These are phyloP conservation scores for Neurospora sp. DNA, from an alignment of 495 filamentous ascomycete species.

Conservation along the genomic window DNA sequence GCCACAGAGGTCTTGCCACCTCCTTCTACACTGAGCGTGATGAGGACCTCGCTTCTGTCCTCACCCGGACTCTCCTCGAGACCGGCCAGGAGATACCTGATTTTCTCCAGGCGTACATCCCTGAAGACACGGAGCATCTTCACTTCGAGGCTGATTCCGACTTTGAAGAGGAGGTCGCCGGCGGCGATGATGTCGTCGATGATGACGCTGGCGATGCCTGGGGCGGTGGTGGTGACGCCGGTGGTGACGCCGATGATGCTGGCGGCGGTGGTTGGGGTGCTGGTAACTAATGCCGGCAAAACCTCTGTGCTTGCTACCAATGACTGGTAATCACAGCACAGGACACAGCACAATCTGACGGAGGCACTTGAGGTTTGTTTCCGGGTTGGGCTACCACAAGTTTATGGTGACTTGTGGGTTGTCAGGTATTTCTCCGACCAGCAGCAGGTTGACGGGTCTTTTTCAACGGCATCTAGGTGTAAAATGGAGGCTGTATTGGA, in stretches of 20 bases:
- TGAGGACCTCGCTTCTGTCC: conserved; percentile 51
- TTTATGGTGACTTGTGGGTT: background rate
- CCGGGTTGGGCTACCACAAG: background rate
- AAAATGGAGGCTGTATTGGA: background rate
- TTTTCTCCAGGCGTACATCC: conserved; percentile 59
- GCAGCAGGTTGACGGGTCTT: background rate
- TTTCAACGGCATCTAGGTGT: background rate
- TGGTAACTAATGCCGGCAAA: background rate
- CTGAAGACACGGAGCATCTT: conserved; percentile 34
- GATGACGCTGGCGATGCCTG: conserved; percentile 7
- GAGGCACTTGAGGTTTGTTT: background rate
- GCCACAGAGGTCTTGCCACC: conserved; percentile 73
- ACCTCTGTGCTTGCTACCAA: background rate
- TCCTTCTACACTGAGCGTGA: conserved; percentile 75
- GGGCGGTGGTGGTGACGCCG: background rate
- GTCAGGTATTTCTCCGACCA: background rate
- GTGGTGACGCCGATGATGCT: background rate
- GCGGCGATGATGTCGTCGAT: conserved; percentile 7
- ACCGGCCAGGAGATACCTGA: conserved; percentile 68
- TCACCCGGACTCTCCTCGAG: conserved; percentile 75
- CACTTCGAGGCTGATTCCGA: conserved; percentile 57
- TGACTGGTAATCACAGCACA: background rate
- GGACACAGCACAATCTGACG: background rate
- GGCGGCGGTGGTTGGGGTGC: background rate
- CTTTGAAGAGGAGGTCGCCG: conserved; percentile 30